A percentile compares a stretch with the other conserved stretches of the same genome.
Conservation (phyloP, 805 yeast genomes). For the Zygotorulaspora sp. region DNA sequence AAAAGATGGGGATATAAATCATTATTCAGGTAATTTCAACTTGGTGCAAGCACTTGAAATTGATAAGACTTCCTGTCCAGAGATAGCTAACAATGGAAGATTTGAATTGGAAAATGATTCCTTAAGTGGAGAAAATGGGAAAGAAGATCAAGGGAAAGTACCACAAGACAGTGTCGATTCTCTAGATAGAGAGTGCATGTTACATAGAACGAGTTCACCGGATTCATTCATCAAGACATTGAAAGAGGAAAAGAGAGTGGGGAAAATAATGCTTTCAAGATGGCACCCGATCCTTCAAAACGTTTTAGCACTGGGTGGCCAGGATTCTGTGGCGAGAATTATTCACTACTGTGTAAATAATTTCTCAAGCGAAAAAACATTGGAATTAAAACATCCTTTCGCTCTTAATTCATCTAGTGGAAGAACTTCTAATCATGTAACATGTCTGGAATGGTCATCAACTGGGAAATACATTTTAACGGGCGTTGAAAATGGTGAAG, state of each 20-base stretch:
- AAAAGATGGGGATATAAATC: constrained; percentile 24
- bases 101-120: constrained; percentile 31
- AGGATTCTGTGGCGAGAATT: constrained; percentile 45
- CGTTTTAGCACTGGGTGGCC: constrained; percentile 53
- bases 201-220: constrained; percentile 9
- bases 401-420: constrained; percentile 24
- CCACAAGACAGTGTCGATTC: constrained; percentile 5
- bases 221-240: constrained; percentile 36
- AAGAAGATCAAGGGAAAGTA: constrained; percentile 10
- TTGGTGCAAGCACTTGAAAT: constrained; percentile 52
- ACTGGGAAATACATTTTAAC: constrained; percentile 59
- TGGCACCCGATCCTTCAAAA: constrained; percentile 53
- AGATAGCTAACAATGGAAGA: constrained; percentile 30
- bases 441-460: constrained; percentile 58
- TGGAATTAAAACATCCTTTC: constrained; percentile 36
- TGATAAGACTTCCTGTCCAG: constrained; percentile 36
- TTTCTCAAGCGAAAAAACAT: constrained; percentile 5
- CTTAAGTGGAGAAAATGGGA: constrained; percentile 10
- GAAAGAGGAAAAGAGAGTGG: constrained; percentile 37
- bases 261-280: constrained; percentile 43
- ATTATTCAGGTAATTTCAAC: constrained; percentile 38
- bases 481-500: constrained; percentile 64
- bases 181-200: not conserved
- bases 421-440: constrained; percentile 28
- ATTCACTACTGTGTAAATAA: constrained; percentile 33